Percentiles rank a stretch among this genome's conserved stretches.
Evolutionary conservation across 192 early-diverging fungal species (phyloP).

Genomic region (Backusella australiensis): DNA sequence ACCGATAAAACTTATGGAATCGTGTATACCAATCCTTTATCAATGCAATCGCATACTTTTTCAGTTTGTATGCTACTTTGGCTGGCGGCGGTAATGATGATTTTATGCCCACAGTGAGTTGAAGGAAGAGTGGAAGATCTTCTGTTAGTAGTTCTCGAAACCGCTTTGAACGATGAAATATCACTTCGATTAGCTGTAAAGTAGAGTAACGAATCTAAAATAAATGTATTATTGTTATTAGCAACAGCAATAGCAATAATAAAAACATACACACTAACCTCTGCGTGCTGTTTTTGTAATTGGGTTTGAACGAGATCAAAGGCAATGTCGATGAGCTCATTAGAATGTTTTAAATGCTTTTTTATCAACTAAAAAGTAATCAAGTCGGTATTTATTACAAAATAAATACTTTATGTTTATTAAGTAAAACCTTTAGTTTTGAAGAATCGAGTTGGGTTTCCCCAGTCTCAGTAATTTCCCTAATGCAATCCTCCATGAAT

Average conservation of each 20-base stretch:
- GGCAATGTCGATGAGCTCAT: constrained; percentile 35
- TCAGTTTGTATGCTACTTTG: constrained; percentile 47
- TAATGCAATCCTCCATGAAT: constrained; percentile 16
- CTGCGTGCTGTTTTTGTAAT: constrained; percentile 48
- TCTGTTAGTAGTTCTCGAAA: constrained; percentile 54
- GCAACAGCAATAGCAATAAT: not conserved
- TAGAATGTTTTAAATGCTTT: constrained; percentile 42
- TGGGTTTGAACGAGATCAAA: constrained; percentile 43
- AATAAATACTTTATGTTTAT: not conserved
- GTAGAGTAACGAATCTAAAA: constrained; percentile 57
- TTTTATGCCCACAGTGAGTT: constrained; percentile 58
- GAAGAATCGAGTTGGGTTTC: constrained; percentile 28
- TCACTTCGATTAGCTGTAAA: constrained; percentile 53
- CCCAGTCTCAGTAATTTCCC: constrained; percentile 30
- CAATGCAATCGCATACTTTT: constrained; percentile 42
- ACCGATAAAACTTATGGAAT: constrained; percentile 53
- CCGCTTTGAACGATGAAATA: constrained; percentile 64
- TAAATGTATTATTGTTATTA: not conserved
- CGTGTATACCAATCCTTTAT: constrained; percentile 57
- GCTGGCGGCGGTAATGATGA: constrained; percentile 51
- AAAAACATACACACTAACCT: constrained; percentile 25
- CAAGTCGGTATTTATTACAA: not conserved
- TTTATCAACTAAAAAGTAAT: constrained; percentile 39
- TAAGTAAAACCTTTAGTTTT: constrained; percentile 25
- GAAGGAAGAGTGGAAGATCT: constrained; percentile 51